Percentiles rank a stretch among this genome's conserved stretches.
These are phyloP conservation scores for Plasmodium vivax DNA, from an alignment of 169 alveolate genomes.

Conservation along the genomic window DNA sequence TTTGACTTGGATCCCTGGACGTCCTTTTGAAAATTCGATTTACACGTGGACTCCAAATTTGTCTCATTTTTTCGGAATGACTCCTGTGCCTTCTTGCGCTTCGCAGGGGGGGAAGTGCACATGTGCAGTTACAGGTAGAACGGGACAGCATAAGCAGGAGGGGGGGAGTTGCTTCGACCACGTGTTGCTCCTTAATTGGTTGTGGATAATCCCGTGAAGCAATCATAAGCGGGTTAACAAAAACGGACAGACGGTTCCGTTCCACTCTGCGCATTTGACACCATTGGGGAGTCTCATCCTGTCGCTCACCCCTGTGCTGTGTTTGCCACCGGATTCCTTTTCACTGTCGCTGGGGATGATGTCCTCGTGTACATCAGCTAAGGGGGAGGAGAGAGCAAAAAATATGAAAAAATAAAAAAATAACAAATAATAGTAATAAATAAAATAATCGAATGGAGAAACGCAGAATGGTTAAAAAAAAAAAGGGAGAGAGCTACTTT, in stretches of 20 bases:
- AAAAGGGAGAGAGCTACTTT: conserved; percentile 11
- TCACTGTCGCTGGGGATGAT: neutral
- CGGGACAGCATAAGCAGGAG: neutral
- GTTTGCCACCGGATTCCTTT: neutral
- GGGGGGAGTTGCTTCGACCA: neutral
- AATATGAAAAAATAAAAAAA: neutral
- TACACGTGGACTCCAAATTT: conserved; percentile 32
- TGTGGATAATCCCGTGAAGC: neutral
- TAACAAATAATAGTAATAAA: neutral
- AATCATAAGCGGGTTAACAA: neutral
- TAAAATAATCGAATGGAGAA: neutral
- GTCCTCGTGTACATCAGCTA: conserved; percentile 14
- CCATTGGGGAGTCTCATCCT: neutral
- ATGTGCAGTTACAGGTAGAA: neutral
- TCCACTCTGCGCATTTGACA: conserved; percentile 23
- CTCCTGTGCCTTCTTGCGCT: conserved; percentile 21
- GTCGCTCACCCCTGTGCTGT: conserved; percentile 5
- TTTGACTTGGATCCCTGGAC: neutral
- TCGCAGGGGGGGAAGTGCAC: neutral
- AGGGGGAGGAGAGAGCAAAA: neutral
- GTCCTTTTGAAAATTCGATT: neutral
- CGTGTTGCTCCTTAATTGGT: neutral
- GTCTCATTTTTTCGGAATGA: conserved; percentile 6
- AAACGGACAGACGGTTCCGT: neutral
- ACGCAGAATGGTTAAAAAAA: neutral